Base-by-base conservation (phyloP, 192 early-diverging fungal species). In the Helicostylum pulchrum region DNA sequence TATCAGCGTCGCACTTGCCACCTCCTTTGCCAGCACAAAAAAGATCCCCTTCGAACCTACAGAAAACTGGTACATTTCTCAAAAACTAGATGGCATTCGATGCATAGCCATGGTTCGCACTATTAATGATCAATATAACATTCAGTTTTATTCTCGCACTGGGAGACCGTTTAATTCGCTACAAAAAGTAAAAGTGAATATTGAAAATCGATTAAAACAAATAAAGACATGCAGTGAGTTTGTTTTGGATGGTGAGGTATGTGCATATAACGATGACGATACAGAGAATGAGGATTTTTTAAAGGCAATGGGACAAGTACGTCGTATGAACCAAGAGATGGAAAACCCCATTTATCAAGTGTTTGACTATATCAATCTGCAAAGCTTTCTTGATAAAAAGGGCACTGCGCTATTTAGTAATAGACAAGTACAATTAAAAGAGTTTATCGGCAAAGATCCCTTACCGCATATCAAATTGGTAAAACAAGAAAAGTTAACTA, bases 31-130 rank as follows among this genome's bases (percentile, higher is more conserved):
- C 7, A 49, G 42, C 0, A 56, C 19, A 21, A 3, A 51, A 14
- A 21, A 58, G 3, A 6, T 17, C 2, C 21, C 9, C 0, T 43
- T 31, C 7, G 46, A 14, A 3, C 48, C 36, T 23, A 31, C 9
- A 19, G 47, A 44, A 0, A 15, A 48, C 39, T 83, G 77, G 79
- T 77, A 69, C 49, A 77, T 62, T 2, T 83, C 82, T 6, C 43
- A 77, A 49, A 83, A 83, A 54, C 17, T 80, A 60, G 82, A 83
- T 34, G 82, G 82, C 0, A 72, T 83, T 5, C 73, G 82, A 4
- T 83, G 82, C 52, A 20, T 83, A 19, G 60, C 77, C 9, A 20
- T 77, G 31, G 65, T 79, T 1, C 53, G 63, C 36, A 3, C 19
- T 26, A 19, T 26, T n/a, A 1, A 47, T 56, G 36, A 60, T 12